Evolutionary conservation across 2,329 filamentous ascomycete species (phyloP), one percentile per base, ranked within the genome.

Genomic region (Talaromyces sp.): DNA sequence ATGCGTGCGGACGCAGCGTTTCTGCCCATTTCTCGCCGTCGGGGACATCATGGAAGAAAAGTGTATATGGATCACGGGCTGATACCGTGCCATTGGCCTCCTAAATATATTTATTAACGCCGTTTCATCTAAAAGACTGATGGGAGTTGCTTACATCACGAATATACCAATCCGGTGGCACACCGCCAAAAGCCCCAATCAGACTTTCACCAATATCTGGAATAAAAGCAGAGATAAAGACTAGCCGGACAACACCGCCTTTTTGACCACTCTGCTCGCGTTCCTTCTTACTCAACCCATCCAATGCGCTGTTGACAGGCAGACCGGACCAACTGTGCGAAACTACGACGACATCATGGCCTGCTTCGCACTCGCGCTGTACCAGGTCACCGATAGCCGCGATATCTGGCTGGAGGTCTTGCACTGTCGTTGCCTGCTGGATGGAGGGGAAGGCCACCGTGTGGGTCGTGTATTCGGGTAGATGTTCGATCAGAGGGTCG

Each of bases 321-420:
- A 75, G 58, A 2, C 72, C 71, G 4, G 72, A 68, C 70, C 74
- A 75, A 61, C 73, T 75, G 65, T 75, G 73, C 27, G 66, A 64
- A 6, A 75, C 56, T 4, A 75, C 51, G 17, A 74, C 62, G 7
- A 75, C 65, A 7, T 73, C 67, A 19, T 64, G 62, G 0, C 75
- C 74, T 0, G 67, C 64, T 1, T 68, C 60, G 3, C 64, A 65
- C 11, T 69, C 74, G 0, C 66, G 60, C n/a, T 69, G 66, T 10
- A 77, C 63, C 0, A 75, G 60, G 1, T 66, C 62, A 2, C 69
- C 66, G 17, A 77, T 67, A 27, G 73, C 71, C 0, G 68, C 58
- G 11, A 74, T 74, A 19, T 72, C 70, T 0, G 69, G 70, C n/a
- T 67, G 59, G 1, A 72, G 64, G 21, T 66, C 64, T 35, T 64